Percentiles rank a stretch among this genome's conserved stretches.
Evolutionary conservation across 306 rosid species (phyloP).

Genomic region (Lathyrus sativus): DNA sequence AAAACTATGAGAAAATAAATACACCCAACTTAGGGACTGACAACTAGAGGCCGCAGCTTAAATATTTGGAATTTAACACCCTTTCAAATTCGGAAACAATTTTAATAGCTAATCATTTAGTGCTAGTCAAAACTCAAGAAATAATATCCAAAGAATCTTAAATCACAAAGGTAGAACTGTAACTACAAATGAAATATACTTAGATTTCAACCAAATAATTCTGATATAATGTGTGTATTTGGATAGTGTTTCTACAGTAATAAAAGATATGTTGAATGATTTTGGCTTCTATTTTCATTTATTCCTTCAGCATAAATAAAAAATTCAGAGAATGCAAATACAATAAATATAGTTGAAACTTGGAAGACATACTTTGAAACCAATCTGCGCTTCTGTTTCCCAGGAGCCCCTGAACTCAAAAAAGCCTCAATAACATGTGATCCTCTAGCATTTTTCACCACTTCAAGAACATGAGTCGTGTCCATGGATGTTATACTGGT

Average conservation of each 20-base stretch:
- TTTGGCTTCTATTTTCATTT: constrained; percentile 10
- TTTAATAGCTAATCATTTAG: constrained; percentile 20
- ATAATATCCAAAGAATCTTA: constrained; percentile 18
- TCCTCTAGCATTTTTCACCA: constrained; percentile 67
- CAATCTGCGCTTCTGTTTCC: constrained; percentile 70
- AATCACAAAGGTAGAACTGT: constrained; percentile 19
- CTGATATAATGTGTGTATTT: constrained; percentile 1
- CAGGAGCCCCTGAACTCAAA: constrained; percentile 71
- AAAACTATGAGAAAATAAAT: neutral
- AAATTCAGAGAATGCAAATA: constrained; percentile 33
- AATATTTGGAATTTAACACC: constrained; percentile 27
- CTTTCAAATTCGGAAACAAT: constrained; percentile 5
- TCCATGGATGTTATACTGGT: constrained; percentile 68
- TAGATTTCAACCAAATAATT: constrained; percentile 12
- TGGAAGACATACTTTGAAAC: constrained; percentile 58
- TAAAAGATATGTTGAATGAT: neutral
- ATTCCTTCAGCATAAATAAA: constrained; percentile 6
- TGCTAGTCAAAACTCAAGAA: constrained; percentile 10
- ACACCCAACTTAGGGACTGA: constrained; percentile 4
- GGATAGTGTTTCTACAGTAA: neutral
- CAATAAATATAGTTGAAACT: constrained; percentile 33
- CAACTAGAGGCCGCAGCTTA: constrained; percentile 4
- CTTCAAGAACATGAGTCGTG: constrained; percentile 61
- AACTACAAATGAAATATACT: constrained; percentile 13
- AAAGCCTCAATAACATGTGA: constrained; percentile 87